A percentile compares a stretch with the other conserved stretches of the same genome.
Evolutionary conservation across 768 basidiomycete species (phyloP).

Genomic region (Amanita jacksonii): DNA sequence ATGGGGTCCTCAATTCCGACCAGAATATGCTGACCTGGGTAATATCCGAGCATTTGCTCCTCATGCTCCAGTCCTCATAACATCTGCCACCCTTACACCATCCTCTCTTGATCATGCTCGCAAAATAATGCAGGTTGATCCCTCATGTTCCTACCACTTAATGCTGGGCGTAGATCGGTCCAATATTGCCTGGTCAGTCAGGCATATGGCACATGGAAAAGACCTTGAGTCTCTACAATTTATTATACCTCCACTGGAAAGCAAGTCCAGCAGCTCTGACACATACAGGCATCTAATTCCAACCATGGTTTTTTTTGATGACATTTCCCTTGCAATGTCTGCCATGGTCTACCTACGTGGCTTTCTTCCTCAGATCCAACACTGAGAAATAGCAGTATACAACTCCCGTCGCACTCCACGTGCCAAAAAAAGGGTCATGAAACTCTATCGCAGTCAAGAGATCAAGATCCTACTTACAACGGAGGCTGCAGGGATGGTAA

Average conservation of each 20-base stretch:
- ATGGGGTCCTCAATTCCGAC: conserved; percentile 27
- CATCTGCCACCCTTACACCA: conserved; percentile 26
- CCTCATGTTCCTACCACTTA: conserved; percentile 17
- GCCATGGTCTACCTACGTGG: conserved; percentile 7
- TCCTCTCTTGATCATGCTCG: conserved; percentile 18
- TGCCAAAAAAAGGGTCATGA: conserved; percentile 12
- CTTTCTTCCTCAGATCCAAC: not conserved
- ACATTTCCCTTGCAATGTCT: conserved; percentile 9
- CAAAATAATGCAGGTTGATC: conserved; percentile 15
- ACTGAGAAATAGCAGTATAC: conserved; percentile 7
- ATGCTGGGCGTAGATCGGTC: conserved; percentile 29
- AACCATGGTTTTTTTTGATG: conserved; percentile 6
- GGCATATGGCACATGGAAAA: conserved; percentile 14
- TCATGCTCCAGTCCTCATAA: conserved; percentile 19
- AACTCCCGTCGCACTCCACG: conserved; percentile 9
- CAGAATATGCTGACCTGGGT: conserved; percentile 18
- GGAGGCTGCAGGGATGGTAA: conserved; percentile 23
- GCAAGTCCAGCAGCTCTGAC: not conserved
- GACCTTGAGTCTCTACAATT: conserved; percentile 21
- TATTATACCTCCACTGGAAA: conserved; percentile 14
- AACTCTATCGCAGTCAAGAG: conserved; percentile 13
- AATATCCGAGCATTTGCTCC: conserved; percentile 22
- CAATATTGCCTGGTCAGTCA: conserved; percentile 22
- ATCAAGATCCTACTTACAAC: conserved; percentile 19
- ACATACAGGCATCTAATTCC: not conserved